phyloP scores from a whole-genome alignment of 116 monocot genomes.

The Thalassia testudinum region DNA sequence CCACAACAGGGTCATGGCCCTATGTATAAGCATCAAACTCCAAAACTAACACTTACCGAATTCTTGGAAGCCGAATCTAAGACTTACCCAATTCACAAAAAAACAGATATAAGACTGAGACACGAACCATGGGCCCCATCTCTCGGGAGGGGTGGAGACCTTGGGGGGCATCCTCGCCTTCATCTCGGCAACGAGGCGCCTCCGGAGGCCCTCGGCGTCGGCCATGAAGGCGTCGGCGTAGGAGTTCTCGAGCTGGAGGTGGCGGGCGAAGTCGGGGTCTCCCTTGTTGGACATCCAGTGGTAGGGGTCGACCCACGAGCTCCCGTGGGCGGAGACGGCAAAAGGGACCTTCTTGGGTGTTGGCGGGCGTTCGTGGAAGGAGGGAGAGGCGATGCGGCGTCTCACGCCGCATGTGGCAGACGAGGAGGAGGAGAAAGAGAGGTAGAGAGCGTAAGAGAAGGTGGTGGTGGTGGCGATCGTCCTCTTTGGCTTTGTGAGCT shows the following conservation, averaged over 20 bases:
- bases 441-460: too few species aligned
- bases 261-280: constrained; percentile 61
- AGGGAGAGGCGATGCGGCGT: too few species aligned
- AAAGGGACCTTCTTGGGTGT: constrained; percentile 59
- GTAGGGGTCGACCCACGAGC: constrained; percentile 74
- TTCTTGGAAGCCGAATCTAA: too few species aligned
- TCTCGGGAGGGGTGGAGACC: constrained; percentile 41
- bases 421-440: background rate
- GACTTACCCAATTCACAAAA: too few species aligned
- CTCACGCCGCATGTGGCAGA: background rate
- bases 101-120: too few species aligned
- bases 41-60: too few species aligned
- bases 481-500: too few species aligned
- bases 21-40: too few species aligned
- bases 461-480: too few species aligned
- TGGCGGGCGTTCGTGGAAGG: constrained; percentile 17
- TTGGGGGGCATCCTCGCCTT: constrained; percentile 29
- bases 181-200: constrained; percentile 40
- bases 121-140: constrained; percentile 57
- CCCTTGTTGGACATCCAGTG: constrained; percentile 78
- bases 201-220: constrained; percentile 32
- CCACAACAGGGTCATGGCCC: too few species aligned
- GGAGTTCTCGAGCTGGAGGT: constrained; percentile 49
- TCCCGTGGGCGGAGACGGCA: constrained; percentile 48
- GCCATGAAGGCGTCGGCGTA: constrained; percentile 78